Conservation (phyloP, 768 basidiomycete genomes). For the Tremella mesenterica region DNA sequence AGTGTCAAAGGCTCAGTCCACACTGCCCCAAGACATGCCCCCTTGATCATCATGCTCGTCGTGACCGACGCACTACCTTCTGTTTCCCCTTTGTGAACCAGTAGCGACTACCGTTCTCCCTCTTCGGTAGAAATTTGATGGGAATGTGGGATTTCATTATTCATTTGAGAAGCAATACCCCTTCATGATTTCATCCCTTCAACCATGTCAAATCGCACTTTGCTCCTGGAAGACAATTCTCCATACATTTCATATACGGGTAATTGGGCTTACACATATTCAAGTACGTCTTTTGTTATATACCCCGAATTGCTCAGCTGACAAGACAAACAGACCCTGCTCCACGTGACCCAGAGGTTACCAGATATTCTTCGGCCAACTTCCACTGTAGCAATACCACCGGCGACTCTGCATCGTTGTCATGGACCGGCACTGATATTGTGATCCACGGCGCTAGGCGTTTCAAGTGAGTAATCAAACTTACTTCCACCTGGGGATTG, state of each 20-base stretch:
- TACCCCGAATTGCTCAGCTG: too few relatives aligned
- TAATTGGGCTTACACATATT: neutral
- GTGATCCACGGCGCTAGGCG: conserved; percentile 27
- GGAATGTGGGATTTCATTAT: too few relatives aligned
- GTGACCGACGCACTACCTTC: too few relatives aligned
- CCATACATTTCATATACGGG: neutral
- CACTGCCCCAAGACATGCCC: neutral
- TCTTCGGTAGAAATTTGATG: too few relatives aligned
- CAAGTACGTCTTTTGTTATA: too few relatives aligned
- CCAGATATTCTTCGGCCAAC: neutral
- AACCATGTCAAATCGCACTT: neutral
- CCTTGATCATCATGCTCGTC: neutral
- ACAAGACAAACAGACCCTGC: too few relatives aligned
- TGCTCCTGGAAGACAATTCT: neutral
- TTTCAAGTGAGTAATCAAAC: conserved; percentile 19
- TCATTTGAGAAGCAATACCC: too few relatives aligned
- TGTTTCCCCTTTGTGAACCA: too few relatives aligned
- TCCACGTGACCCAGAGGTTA: neutral
- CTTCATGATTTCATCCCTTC: neutral
- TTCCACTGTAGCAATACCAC: neutral
- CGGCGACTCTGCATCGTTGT: conserved; percentile 24
- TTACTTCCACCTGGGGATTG: too few relatives aligned
- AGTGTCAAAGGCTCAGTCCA: neutral
- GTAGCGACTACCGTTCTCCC: too few relatives aligned
- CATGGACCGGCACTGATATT: conserved; percentile 30